These are phyloP conservation scores for Apocynum venetum DNA, from an alignment of 257 asterid genomes.

Conservation along the genomic window DNA sequence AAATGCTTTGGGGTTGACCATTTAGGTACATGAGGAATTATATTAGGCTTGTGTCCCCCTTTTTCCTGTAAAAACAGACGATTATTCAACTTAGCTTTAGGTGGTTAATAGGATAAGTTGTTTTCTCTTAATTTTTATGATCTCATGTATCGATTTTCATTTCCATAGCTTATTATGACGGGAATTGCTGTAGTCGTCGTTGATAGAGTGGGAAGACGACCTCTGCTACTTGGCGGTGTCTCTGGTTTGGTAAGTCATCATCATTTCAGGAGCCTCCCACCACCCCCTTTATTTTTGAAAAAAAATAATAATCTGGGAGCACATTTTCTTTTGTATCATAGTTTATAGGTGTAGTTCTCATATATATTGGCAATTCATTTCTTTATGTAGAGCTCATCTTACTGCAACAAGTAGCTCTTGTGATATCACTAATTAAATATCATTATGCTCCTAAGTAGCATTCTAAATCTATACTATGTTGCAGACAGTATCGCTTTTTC, in stretches of 20 bases:
- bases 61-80: not conserved
- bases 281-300: not conserved
- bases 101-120: not conserved
- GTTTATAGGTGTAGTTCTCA: not conserved
- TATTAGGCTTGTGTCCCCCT: not conserved
- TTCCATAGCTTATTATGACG: conserved; percentile 75
- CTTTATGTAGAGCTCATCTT: conserved; percentile 1
- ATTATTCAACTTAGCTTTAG: not conserved
- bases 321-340: not conserved
- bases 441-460: conserved; percentile 1
- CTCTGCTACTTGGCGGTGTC: conserved; percentile 93
- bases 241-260: conserved; percentile 79
- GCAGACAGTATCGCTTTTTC: conserved; percentile 81
- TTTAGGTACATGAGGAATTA: not conserved
- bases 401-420: not conserved
- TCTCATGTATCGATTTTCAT: conserved; percentile 6
- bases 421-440: not conserved
- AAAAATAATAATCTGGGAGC: not conserved
- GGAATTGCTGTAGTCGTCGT: conserved; percentile 73
- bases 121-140: conserved; percentile 3
- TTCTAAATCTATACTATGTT: conserved; percentile 21
- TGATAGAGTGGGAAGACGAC: conserved; percentile 93
- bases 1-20: not conserved
- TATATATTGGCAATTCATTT: not conserved
- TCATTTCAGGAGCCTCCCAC: not conserved